Base-by-base conservation (phyloP, 1,284 basidiomycete genomes). In the Boletus hoseneyae region DNA sequence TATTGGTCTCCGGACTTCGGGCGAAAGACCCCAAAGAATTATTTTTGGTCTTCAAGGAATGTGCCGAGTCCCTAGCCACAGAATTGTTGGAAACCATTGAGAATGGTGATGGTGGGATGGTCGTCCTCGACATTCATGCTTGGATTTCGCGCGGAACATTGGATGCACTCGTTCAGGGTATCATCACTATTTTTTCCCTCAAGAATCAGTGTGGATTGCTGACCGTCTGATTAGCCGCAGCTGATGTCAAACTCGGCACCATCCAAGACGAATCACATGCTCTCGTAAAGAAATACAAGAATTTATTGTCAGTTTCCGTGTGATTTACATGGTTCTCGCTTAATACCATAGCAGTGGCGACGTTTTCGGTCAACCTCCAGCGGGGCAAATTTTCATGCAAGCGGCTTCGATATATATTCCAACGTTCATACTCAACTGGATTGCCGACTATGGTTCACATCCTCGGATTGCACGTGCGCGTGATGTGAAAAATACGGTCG, bases 151-250 rank as follows among this genome's bases (percentile, higher is more conserved):
- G 69, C 9, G 71, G 70, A 5, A 66, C 72, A 2, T 52, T 78
- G 27, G 76, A 77, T 60, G 67, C 71, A 9, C 70, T 77, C n/a
- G 75, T 73, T n/a, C 67, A 70, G 54, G 72, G 75, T 75, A 50
- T 13, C 44, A 2, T 6, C 3, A 41, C 38, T 29, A 19, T 50
- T 65, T 19, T 21, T 19, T 21, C 36, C 8, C 15, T 2, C 13
- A 46, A 16, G 6, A 30, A 29, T 29, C 3, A 30, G 10, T 30
- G 13, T 33, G 15, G 15, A 29, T 21, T n/a, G n/a, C 23, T 29
- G 23, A 42, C 23, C 21, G n/a, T 27, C 8, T 45, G 32, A 30
- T 51, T 13, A 30, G 29, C 29, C 12, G 29, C 29, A 30, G 29
- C 29, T 13, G 11, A 30, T 30, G 29, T 30, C 29, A 30, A 30